phyloP scores from a whole-genome alignment of 164 flowering plant genomes.

The Nelumbo lutea region DNA sequence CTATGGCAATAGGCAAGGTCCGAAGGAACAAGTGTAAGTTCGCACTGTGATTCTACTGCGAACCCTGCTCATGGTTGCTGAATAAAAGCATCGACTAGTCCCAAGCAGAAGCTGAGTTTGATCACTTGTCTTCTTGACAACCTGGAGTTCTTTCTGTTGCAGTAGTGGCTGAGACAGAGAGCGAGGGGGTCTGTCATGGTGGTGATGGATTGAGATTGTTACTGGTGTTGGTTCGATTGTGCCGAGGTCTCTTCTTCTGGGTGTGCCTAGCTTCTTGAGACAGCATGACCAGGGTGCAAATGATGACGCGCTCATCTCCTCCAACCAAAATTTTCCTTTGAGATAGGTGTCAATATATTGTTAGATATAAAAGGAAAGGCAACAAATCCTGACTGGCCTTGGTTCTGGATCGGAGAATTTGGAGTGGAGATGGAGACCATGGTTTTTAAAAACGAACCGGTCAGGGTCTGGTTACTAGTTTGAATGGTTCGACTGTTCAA shows the following conservation, averaged over 20 bases:
- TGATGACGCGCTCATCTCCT: conserved; percentile 12
- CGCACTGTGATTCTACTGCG: conserved; percentile 32
- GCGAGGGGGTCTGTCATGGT: background rate
- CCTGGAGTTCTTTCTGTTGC: background rate
- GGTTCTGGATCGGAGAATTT: too few species aligned
- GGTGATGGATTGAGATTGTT: background rate
- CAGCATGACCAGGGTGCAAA: background rate
- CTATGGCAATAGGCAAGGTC: conserved; percentile 77
- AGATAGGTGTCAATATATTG: background rate
- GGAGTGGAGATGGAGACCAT: too few species aligned
- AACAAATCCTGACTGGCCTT: too few species aligned
- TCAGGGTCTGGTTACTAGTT: too few species aligned
- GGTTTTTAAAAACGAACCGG: too few species aligned
- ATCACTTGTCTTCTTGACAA: conserved; percentile 12
- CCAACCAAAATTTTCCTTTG: conserved; percentile 1
- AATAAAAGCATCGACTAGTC: background rate
- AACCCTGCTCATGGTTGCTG: conserved; percentile 1
- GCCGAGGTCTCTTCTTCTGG: background rate
- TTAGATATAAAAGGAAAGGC: too few species aligned
- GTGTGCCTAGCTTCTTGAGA: background rate
- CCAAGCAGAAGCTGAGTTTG: conserved; percentile 7
- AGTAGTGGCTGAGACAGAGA: too few species aligned
- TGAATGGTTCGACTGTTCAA: too few species aligned
- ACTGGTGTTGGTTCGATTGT: background rate
- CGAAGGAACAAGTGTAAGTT: conserved; percentile 53